Percentiles rank a stretch among this genome's conserved stretches.
These are phyloP conservation scores for Fusarium sp. DNA, from an alignment of 2,329 filamentous ascomycete genomes.

Conservation along the genomic window DNA sequence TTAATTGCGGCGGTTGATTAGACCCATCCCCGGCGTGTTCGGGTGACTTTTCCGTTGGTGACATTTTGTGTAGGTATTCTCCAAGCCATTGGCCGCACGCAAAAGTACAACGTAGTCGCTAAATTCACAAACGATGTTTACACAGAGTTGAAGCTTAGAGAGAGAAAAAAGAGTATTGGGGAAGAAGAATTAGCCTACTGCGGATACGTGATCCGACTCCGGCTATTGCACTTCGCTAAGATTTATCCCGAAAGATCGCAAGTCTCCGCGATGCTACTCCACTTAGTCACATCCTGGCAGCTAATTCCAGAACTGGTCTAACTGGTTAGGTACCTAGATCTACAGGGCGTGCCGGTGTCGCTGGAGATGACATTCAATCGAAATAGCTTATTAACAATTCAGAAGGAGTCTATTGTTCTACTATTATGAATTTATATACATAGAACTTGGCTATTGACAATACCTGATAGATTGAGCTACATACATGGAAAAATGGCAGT, in stretches of 20 bases:
- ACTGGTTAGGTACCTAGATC: neutral
- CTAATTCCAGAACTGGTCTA: neutral
- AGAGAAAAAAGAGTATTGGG: neutral
- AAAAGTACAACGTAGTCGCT: rapidly evolving
- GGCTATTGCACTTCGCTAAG: conserved; percentile 11
- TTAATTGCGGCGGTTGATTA: neutral
- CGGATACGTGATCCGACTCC: conserved; percentile 10
- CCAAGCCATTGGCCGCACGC: rapidly evolving
- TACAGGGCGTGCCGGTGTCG: neutral
- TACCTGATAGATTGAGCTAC: no score
- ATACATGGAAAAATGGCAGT: no score
- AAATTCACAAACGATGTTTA: rapidly evolving
- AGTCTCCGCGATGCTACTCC: conserved; percentile 7
- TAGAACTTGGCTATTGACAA: no score
- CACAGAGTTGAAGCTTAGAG: rapidly evolving
- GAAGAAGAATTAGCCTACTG: neutral
- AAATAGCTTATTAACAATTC: neutral
- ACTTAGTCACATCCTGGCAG: neutral
- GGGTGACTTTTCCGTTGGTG: neutral
- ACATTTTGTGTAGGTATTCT: neutral
- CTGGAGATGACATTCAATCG: neutral
- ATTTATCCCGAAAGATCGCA: conserved; percentile 11
- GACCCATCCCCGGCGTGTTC: neutral
- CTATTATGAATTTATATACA: no score
- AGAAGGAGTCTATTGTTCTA: neutral